Evolutionary conservation across 2,329 filamentous ascomycete genomes (phyloP), one percentile per base, ranked within the genome.

Genomic region (Diaporthe citriasiana): DNA sequence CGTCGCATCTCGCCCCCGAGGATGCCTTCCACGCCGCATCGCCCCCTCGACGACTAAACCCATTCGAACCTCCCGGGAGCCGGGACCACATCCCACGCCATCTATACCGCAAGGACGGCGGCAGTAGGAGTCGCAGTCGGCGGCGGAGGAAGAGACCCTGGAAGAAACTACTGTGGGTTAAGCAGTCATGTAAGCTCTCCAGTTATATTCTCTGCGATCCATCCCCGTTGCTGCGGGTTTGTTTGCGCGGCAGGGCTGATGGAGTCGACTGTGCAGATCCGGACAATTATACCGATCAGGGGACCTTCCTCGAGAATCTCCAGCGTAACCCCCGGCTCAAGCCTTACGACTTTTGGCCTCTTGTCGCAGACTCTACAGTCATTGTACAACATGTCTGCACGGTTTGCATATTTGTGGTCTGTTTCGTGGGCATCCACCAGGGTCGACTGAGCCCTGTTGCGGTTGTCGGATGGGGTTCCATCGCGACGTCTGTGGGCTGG

Each of bases 211-310:
- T 19, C 19, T 33, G 19, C 35, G 13, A 19, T 1, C 5, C 13
- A 19, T 25, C 5, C 38, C 25, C 40, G 17, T 22, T n/a, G 17
- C 5, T 10, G 22, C 5, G 38, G 25, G 27, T 13, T 3, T 10
- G 30, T 9, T 3, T 47, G 42, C 13, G 30, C 68, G 45, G 27
- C 33, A 38, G 17, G 40, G 40, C 55, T 73, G 27, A 63, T 45
- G 42, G 27, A 70, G 22, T 65, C 13, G 63, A 74, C 15, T 22
- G 15, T 55, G 45, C 78, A 95, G 94, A 97, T 81, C 95, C 97
- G n/a, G 97, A 99, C 83, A 99, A 99, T 83, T 98, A 98, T 82
- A 98, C 97, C 53, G 97, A 99, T 82, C 95, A 97, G 81, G 94
- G 94, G 75, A 98, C 97, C 1, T 99, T 99, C 79, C 92, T 99